Conservation (phyloP, 2,329 filamentous ascomycete species). For the Intubia oerlemansii region DNA sequence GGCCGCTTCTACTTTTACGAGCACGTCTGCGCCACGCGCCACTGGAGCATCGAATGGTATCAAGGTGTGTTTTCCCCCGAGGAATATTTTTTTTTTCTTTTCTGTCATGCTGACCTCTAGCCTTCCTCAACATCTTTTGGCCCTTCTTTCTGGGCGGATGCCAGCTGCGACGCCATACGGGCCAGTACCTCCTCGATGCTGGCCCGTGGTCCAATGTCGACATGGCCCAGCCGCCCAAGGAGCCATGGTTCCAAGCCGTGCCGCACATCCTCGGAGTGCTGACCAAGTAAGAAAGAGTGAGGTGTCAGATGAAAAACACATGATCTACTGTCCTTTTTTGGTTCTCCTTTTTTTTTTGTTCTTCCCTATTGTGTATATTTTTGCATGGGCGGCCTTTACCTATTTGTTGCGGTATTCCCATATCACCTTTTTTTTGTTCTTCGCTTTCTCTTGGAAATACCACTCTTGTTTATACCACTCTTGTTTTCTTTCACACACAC, state of each 20-base stretch:
- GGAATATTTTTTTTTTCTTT: not conserved
- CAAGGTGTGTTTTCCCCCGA: constrained; percentile 16
- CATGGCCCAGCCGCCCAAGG: constrained; percentile 17
- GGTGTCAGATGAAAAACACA: no score
- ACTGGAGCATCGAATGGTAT: constrained; percentile 21
- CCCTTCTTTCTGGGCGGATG: constrained; percentile 29
- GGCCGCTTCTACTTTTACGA: constrained; percentile 43
- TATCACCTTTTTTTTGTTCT: no score
- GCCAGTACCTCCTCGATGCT: constrained; percentile 21
- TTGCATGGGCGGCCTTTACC: no score
- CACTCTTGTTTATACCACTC: no score
- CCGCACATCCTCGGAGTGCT: constrained; percentile 30
- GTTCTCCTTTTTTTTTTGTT: no score
- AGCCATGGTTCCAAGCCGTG: constrained; percentile 20
- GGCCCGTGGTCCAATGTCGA: constrained; percentile 30
- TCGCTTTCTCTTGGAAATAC: no score
- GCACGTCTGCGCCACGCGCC: constrained; percentile 25
- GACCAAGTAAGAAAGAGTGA: constrained; percentile 31
- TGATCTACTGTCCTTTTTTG: no score
- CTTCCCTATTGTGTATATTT: no score
- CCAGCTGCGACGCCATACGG: constrained; percentile 26
- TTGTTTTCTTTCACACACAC: no score
- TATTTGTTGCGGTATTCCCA: no score
- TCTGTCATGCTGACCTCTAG: constrained; percentile 8
- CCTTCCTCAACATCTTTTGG: constrained; percentile 29